These are phyloP conservation scores for Cinnamomum micranthum DNA, from an alignment of 164 flowering plant genomes.

Conservation along the genomic window DNA sequence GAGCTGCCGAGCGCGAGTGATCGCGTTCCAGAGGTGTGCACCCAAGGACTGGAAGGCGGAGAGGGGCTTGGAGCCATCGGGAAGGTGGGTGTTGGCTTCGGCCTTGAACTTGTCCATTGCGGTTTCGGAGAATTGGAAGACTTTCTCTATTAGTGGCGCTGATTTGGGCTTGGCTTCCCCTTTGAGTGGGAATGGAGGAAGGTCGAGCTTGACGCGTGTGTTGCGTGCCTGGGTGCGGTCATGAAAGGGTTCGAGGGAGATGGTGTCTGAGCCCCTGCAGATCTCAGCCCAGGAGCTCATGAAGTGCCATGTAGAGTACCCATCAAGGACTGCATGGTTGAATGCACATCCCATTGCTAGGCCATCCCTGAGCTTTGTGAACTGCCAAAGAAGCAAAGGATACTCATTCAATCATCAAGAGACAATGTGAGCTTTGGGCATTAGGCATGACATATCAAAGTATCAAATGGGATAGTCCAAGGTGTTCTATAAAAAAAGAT, in stretches of 20 bases:
- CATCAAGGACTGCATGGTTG: conserved; percentile 91
- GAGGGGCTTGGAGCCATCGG: conserved; percentile 45
- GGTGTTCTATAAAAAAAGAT: too few species aligned
- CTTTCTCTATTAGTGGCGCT: conserved; percentile 50
- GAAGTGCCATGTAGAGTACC: conserved; percentile 95
- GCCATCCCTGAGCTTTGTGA: conserved; percentile 90
- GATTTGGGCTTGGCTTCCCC: conserved; percentile 18
- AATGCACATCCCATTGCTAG: conserved; percentile 81
- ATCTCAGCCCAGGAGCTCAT: conserved; percentile 91
- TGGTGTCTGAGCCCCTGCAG: conserved; percentile 44
- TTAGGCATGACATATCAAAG: too few species aligned
- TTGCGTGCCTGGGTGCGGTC: conserved; percentile 74
- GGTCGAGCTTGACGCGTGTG: conserved; percentile 80
- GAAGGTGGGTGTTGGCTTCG: conserved; percentile 33
- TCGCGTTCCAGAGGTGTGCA: conserved; percentile 74
- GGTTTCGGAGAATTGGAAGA: conserved; percentile 75
- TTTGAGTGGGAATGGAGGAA: conserved; percentile 34
- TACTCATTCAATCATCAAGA: neutral
- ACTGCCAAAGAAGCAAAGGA: conserved; percentile 24
- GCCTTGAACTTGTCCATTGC: conserved; percentile 67
- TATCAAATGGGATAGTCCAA: too few species aligned
- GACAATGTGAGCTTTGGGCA: neutral
- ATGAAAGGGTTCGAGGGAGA: conserved; percentile 65
- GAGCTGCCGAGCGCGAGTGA: conserved; percentile 64
- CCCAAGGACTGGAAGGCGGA: conserved; percentile 78